Conservation (phyloP, 257 asterid species). For the Misopates orontium region DNA sequence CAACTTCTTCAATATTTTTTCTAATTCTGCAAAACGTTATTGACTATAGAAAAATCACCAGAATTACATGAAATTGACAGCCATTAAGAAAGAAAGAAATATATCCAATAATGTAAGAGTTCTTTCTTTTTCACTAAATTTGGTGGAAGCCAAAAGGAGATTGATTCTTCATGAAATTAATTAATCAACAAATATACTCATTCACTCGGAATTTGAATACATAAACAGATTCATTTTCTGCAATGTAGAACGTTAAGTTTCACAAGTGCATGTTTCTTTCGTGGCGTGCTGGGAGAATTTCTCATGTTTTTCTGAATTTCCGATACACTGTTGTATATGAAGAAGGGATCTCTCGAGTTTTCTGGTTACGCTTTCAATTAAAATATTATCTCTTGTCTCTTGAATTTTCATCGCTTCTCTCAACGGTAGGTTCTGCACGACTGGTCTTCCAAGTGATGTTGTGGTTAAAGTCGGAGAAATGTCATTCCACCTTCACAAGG, state of each 20-base stretch:
- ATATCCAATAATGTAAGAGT: too few relatives aligned
- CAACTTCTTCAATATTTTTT: background rate
- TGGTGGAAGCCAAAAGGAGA: too few relatives aligned
- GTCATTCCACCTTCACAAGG: slow-evolving; percentile 94
- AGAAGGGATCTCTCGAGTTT: background rate
- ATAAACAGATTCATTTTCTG: too few relatives aligned
- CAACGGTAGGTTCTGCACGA: slow-evolving; percentile 57
- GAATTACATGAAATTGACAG: too few relatives aligned
- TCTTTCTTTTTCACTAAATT: too few relatives aligned
- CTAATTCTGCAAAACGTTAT: background rate
- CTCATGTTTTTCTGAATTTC: background rate
- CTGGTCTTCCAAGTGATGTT: slow-evolving; percentile 84
- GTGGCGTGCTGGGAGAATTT: background rate
- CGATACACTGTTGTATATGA: too few relatives aligned
- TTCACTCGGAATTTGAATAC: too few relatives aligned
- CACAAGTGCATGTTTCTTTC: background rate
- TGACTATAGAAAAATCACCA: too few relatives aligned
- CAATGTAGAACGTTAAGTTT: too few relatives aligned
- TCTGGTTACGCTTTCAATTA: background rate
- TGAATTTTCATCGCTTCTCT: background rate
- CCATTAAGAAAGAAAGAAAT: too few relatives aligned
- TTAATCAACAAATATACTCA: too few relatives aligned
- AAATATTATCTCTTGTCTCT: background rate
- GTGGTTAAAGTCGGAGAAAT: slow-evolving; percentile 78
- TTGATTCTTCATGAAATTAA: too few relatives aligned